Evolutionary conservation across 2,329 filamentous ascomycete genomes (phyloP).

Genomic region (Chaetothyriales sp.): DNA sequence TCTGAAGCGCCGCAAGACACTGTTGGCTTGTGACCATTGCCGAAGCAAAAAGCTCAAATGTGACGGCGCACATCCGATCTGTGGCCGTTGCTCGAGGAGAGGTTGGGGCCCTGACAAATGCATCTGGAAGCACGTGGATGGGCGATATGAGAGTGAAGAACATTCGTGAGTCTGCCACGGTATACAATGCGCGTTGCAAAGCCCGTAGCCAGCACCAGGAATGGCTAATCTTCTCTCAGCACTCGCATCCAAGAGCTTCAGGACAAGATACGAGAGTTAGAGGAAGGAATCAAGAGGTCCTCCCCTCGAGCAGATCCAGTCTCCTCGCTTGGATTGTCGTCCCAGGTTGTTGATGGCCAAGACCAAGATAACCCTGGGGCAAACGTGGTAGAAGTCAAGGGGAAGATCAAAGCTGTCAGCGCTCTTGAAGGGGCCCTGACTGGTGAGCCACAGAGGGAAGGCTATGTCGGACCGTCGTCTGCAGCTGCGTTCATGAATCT

Average conservation of each 20-base stretch:
- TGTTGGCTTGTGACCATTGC: constrained; percentile 16
- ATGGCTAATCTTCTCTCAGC: background rate
- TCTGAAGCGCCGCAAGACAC: constrained; percentile 10
- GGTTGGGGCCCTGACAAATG: constrained; percentile 3
- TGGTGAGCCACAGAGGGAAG: constrained; percentile 3
- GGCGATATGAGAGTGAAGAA: background rate
- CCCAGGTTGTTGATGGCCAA: background rate
- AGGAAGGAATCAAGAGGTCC: background rate
- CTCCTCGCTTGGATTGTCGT: background rate
- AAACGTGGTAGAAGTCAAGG: background rate
- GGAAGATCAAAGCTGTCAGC: background rate
- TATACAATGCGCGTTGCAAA: too few relatives aligned
- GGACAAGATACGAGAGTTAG: constrained; percentile 1
- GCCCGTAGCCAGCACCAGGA: too few relatives aligned
- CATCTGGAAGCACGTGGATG: constrained; percentile 2
- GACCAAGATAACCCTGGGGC: background rate
- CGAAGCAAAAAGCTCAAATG: constrained; percentile 17
- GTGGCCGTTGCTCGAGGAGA: constrained; percentile 3
- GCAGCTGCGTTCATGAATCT: constrained; percentile 1
- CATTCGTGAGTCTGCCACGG: background rate
- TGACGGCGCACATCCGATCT: constrained; percentile 13
- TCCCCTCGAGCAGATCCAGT: background rate
- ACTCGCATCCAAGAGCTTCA: constrained; percentile 1
- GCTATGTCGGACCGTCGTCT: constrained; percentile 2
- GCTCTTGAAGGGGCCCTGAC: constrained; percentile 1